Base-by-base conservation (phyloP, 176 grass and related monocot species). In the Zoysia japonica region DNA sequence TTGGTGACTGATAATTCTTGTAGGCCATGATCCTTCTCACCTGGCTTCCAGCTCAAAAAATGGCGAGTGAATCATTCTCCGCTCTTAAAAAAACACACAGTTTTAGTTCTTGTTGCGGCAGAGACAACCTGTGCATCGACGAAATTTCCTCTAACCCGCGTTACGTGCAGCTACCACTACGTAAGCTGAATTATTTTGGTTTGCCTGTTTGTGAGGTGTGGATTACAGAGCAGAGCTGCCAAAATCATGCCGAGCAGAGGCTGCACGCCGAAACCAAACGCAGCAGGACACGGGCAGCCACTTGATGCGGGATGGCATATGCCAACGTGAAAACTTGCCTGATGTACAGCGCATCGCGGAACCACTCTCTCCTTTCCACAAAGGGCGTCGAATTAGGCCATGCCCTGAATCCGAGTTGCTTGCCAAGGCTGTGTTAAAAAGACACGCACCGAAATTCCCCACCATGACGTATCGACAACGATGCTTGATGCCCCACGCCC, bases 301-400 rank as follows among this genome's bases (percentile, higher is more conserved):
- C 46, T 20, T 15, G 48, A 59, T 17, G 52, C 40, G 15, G 9
- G 9, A 14, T 81, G 67, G 55, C 67, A 62, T 70, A 7, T 42
- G 53, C 15, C 53, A 17, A 59, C 16, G 1, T 8, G 17, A 8
- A 59, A 9, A 59, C 16, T 57, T 19, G 54, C 54, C 17, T 2
- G 54, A 14, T 17, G 40, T 37, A 13, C 47, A 49, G 47, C 37
- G 41, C 40, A 37, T 43, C 49, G 2, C 7, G 1, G 41, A 14
- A 57, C 65, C 17, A 2, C 8, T 56, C 51, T 16, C 65, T 69
- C 7, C 40, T 68, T 68, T 79, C 39, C 40, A 40, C 15, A 59
- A 80, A 80, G 77, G 51, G 57, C 65, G 19, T 43, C 19, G 45
- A 47, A 14, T 51, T 77, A 65, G 59, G 44, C 60, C 14, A 51